Conservation (phyloP, 2,329 filamentous ascomycete genomes). For the Aspergillus quadricinctus region DNA sequence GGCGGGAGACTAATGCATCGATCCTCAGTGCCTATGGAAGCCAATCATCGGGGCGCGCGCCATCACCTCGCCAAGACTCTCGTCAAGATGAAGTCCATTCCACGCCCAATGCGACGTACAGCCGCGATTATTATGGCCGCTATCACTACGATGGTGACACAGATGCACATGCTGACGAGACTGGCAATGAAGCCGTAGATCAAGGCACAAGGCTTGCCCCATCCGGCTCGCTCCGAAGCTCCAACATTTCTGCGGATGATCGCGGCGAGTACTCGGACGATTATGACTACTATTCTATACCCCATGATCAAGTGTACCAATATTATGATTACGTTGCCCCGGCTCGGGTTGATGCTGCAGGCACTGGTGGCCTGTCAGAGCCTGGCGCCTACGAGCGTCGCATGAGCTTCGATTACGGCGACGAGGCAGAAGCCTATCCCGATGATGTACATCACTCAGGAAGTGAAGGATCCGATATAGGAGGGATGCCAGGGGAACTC, state of each 20-base stretch:
- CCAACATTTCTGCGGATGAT: constrained; percentile 22
- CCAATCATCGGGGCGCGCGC: constrained; percentile 37
- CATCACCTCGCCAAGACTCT: constrained; percentile 23
- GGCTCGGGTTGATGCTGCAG: constrained; percentile 78
- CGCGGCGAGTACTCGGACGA: constrained; percentile 27
- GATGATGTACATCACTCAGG: constrained; percentile 41
- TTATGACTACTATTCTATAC: constrained; percentile 35
- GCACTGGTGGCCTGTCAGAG: constrained; percentile 81
- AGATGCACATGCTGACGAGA: constrained; percentile 14
- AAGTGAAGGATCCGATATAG: constrained; percentile 63
- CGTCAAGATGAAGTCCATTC: constrained; percentile 65
- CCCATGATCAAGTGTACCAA: constrained; percentile 53
- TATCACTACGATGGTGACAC: constrained; percentile 58
- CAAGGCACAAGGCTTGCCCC: constrained; percentile 15
- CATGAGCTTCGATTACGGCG: constrained; percentile 88
- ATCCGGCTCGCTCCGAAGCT: constrained; percentile 26
- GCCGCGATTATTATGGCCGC: constrained; percentile 64
- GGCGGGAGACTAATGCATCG: constrained; percentile 53
- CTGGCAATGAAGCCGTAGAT: constrained; percentile 13
- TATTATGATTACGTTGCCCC: constrained; percentile 54
- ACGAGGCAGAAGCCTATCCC: constrained; percentile 69
- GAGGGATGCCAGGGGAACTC: constrained; percentile 81
- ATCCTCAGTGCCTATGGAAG: constrained; percentile 42
- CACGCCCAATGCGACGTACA: constrained; percentile 52
- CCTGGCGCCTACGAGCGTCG: constrained; percentile 62